phyloP scores from a whole-genome alignment of 2,329 filamentous ascomycete species.

The Saccharata proteae region DNA sequence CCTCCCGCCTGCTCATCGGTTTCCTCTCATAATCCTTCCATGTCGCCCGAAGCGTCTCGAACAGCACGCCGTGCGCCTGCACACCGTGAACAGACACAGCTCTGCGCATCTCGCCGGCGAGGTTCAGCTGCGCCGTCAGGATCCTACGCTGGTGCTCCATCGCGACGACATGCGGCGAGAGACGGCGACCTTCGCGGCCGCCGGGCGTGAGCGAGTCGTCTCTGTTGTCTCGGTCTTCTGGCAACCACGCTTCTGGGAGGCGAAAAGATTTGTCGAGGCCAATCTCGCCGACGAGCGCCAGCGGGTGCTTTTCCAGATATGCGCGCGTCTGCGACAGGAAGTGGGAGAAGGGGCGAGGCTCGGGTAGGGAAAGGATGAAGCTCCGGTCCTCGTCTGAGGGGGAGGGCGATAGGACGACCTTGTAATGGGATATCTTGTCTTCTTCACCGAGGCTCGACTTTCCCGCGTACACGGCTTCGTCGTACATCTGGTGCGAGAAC shows the following conservation, averaged over 20 bases:
- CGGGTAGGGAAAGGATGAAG: constrained; percentile 44
- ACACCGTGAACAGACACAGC: constrained; percentile 63
- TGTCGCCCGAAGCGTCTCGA: constrained; percentile 49
- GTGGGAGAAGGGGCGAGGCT: constrained; percentile 46
- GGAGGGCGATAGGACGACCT: constrained; percentile 47
- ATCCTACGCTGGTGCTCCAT: constrained; percentile 58
- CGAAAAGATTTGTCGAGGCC: constrained; percentile 69
- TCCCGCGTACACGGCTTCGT: constrained; percentile 35
- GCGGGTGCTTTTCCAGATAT: constrained; percentile 45
- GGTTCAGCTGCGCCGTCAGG: constrained; percentile 53
- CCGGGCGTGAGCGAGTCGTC: constrained; percentile 50
- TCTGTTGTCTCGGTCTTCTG: constrained; percentile 26
- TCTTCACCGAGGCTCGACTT: constrained; percentile 26
- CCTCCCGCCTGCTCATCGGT: constrained; percentile 47
- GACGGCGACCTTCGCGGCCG: constrained; percentile 53
- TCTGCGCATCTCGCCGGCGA: constrained; percentile 55
- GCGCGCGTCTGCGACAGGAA: constrained; percentile 45
- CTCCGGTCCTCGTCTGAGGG: constrained; percentile 34
- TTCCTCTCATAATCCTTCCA: constrained; percentile 61
- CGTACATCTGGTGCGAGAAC: constrained; percentile 69
- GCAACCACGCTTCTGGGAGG: constrained; percentile 49
- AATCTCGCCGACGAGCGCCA: constrained; percentile 63
- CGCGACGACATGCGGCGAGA: constrained; percentile 56
- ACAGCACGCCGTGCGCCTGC: constrained; percentile 60
- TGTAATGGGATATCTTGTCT: constrained; percentile 48